phyloP scores from a whole-genome alignment of 106 monocot species.

The Triglochin maritima region DNA sequence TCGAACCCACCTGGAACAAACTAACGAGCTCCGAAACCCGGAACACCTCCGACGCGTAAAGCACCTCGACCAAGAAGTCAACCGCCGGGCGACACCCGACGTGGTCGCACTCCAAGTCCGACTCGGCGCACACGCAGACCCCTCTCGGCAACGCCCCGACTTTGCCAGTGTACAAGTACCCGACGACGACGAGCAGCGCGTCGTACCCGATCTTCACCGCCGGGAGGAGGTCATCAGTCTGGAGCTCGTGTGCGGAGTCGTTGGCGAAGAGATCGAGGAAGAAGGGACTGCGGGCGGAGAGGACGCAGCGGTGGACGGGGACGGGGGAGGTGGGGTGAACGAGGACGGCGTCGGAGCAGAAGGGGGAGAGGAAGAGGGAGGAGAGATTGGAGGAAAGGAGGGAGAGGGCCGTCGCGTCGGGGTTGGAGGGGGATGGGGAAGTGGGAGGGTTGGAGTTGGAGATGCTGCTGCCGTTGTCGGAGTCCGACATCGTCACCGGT shows the following conservation, averaged over 20 bases:
- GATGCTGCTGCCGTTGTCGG: slow-evolving; percentile 36
- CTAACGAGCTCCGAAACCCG: slow-evolving; percentile 62
- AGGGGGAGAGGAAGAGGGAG: slow-evolving; percentile 32
- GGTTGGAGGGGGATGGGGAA: not conserved
- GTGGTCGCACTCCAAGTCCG: slow-evolving; percentile 44
- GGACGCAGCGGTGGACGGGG: slow-evolving; percentile 63
- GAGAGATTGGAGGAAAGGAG: slow-evolving; percentile 56
- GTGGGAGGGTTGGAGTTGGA: slow-evolving; percentile 5
- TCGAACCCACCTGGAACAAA: slow-evolving; percentile 56
- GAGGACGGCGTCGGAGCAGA: slow-evolving; percentile 43
- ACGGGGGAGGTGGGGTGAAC: slow-evolving; percentile 9
- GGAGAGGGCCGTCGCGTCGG: slow-evolving; percentile 59
- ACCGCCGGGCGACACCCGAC: slow-evolving; percentile 50
- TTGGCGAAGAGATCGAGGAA: slow-evolving; percentile 34
- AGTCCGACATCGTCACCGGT: slow-evolving; percentile 10
- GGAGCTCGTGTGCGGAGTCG: slow-evolving; percentile 5
- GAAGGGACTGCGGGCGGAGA: slow-evolving; percentile 70
- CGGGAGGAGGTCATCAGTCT: slow-evolving; percentile 25
- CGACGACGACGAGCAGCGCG: slow-evolving; percentile 41
- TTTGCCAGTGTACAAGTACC: slow-evolving; percentile 57
- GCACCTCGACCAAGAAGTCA: slow-evolving; percentile 55
- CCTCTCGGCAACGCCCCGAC: slow-evolving; percentile 34
- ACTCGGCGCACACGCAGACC: slow-evolving; percentile 55
- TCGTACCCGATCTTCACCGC: slow-evolving; percentile 42
- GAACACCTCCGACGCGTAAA: slow-evolving; percentile 47